Percentiles rank a stretch among this genome's conserved stretches.
Conservation (phyloP, 768 basidiomycete genomes). For the Heimioporus sp. region DNA sequence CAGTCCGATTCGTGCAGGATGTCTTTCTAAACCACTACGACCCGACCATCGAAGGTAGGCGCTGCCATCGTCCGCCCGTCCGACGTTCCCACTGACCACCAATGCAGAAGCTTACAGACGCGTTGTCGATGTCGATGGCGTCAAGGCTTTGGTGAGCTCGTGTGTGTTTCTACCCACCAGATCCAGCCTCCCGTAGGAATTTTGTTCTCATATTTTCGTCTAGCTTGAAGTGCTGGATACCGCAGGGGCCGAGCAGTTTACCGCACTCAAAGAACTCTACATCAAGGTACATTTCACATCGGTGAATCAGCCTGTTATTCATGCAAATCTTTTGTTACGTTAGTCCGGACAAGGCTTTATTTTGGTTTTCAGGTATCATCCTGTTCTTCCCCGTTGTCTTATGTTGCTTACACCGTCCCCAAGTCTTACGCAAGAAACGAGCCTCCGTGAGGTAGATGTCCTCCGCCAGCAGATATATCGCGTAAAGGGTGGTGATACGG, state of each 20-base stretch:
- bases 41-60: slow-evolving; percentile 79
- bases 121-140: slow-evolving; percentile 62
- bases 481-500: slow-evolving; percentile 69
- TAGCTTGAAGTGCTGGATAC: slow-evolving; percentile 83
- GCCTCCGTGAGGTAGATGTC: slow-evolving; percentile 74
- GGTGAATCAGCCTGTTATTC: neutral
- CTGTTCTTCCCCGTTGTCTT: neutral
- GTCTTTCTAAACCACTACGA: slow-evolving; percentile 76
- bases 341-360: slow-evolving; percentile 76
- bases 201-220: slow-evolving; percentile 10
- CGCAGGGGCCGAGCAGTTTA: slow-evolving; percentile 86
- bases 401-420: neutral
- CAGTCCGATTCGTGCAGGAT: slow-evolving; percentile 73
- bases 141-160: slow-evolving; percentile 52
- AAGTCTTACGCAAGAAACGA: slow-evolving; percentile 81
- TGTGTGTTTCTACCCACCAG: slow-evolving; percentile 17
- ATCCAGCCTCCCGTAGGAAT: slow-evolving; percentile 5
- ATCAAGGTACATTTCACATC: slow-evolving; percentile 54
- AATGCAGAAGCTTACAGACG: slow-evolving; percentile 68
- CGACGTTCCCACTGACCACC: slow-evolving; percentile 7
- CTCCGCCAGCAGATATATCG: slow-evolving; percentile 80
- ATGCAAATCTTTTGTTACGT: neutral
- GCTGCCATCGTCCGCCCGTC: neutral
- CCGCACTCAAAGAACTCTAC: slow-evolving; percentile 74
- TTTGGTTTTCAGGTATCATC: slow-evolving; percentile 72